phyloP scores from a whole-genome alignment of 2,329 filamentous ascomycete genomes.

The Curvularia eragrostidis region DNA sequence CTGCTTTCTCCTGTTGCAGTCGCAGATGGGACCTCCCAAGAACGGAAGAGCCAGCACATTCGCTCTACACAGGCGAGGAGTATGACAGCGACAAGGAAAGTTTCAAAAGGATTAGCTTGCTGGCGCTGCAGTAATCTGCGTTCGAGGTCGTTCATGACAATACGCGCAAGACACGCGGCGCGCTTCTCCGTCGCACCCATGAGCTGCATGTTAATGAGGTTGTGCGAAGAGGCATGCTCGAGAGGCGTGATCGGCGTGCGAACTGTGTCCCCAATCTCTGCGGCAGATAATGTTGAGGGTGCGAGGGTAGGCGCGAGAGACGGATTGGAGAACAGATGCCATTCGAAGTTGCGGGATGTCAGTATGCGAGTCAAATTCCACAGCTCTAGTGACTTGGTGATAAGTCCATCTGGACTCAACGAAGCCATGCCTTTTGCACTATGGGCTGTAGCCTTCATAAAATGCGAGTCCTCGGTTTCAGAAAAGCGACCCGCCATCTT shows the following conservation, averaged over 20 bases:
- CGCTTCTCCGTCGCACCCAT: constrained; percentile 63
- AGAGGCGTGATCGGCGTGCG: constrained; percentile 38
- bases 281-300: constrained; percentile 39
- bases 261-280: constrained; percentile 39
- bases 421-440: constrained; percentile 42
- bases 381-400: constrained; percentile 61
- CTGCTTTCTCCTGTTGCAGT: constrained; percentile 2
- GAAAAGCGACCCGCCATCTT: constrained; percentile 56
- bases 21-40: constrained; percentile 52
- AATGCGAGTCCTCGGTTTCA: constrained; percentile 57
- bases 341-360: constrained; percentile 56
- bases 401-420: constrained; percentile 52
- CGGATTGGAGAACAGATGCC: constrained; percentile 59
- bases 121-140: constrained; percentile 65
- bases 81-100: constrained; percentile 65
- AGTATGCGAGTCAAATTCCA: constrained; percentile 64
- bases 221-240: constrained; percentile 54
- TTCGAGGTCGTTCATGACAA: constrained; percentile 66
- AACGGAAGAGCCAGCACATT: constrained; percentile 64
- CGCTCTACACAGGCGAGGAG: constrained; percentile 66
- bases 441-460: constrained; percentile 59
- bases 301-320: constrained; percentile 44
- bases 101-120: constrained; percentile 64
- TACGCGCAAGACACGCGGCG: constrained; percentile 59
- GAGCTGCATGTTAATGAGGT: constrained; percentile 61